These are phyloP conservation scores for Pleurotus cornucopiae DNA, from an alignment of 768 basidiomycete species.

Conservation along the genomic window DNA sequence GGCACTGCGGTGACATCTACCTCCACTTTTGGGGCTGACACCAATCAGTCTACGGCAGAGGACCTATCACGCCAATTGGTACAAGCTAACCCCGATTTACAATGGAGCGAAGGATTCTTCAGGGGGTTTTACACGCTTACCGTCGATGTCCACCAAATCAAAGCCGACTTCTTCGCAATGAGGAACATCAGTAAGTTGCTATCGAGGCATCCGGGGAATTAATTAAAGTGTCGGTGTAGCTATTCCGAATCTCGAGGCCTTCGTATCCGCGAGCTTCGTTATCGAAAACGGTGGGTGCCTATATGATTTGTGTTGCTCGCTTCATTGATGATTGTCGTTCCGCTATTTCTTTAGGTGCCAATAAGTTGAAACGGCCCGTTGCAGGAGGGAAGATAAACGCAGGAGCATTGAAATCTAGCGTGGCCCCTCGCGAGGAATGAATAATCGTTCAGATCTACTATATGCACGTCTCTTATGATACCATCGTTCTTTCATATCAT, in stretches of 20 bases:
- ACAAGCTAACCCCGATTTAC: constrained; percentile 41
- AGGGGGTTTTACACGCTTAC: constrained; percentile 57
- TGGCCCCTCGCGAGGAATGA: background rate
- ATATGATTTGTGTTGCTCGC: background rate
- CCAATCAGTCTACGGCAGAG: constrained; percentile 34
- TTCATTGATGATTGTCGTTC: background rate
- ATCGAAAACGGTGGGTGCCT: constrained; percentile 22
- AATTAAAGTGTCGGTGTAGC: background rate
- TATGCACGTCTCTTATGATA: too few species aligned
- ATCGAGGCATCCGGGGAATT: too few species aligned
- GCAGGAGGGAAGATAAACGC: constrained; percentile 41
- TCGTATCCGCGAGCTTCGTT: constrained; percentile 37
- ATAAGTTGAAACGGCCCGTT: constrained; percentile 44
- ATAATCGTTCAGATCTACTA: background rate
- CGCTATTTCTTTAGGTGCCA: constrained; percentile 24
- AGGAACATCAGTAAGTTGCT: constrained; percentile 35
- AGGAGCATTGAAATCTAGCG: constrained; percentile 34
- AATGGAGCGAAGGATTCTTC: constrained; percentile 59
- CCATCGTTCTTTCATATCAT: background rate
- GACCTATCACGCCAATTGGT: constrained; percentile 32
- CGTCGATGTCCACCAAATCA: constrained; percentile 38
- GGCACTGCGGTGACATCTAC: constrained; percentile 55
- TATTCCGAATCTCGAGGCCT: constrained; percentile 37
- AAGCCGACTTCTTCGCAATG: constrained; percentile 55
- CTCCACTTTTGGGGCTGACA: constrained; percentile 40